Evolutionary conservation across 2,329 filamentous ascomycete genomes (phyloP), one percentile per base, ranked within the genome.

Genomic region (Fragosphaeria purpurea): DNA sequence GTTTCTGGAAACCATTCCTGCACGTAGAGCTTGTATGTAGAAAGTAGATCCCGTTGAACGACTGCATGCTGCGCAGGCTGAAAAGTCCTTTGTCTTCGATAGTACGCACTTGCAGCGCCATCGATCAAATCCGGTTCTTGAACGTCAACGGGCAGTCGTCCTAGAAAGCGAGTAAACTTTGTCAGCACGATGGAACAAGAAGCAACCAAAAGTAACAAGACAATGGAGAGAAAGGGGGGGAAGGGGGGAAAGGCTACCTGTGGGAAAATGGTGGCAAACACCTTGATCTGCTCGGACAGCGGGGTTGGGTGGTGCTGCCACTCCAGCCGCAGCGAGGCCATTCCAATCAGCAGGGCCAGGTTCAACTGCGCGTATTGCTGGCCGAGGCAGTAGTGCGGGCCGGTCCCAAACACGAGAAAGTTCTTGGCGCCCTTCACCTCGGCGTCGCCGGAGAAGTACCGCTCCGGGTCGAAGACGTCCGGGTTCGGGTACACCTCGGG

Each of bases 181-280:
- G 50, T 59, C 46, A 58, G 56, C 44, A 50, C 10, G 22, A 22
- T 3, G 22, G 22, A 22, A 22, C 22, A 22, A 22, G 2, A 22
- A 22, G 22, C 22, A 22, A 22, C 22, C 22, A 22, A 22, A 7
- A 10, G n/a, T 40, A 31, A n/a, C 12, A 32, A 30, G 2, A 41
- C 9, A 42, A 3, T n/a, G 9, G 33, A 46, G 13, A n/a, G 11
- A 32, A 40, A 33, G 34, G 12, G 38, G 35, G 35, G 2, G 11
- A 11, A 37, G 35, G 2, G 7, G 35, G 11, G 11, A 37, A 37
- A 46, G 71, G 83, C 67, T 71, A 94, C 90, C 85, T 86, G 85
- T 51, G 93, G 93, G 77, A 98, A 98, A 60, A 98, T 95, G 33
- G 89, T 96, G 41, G 93, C 93, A 71, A 97, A 98, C 58, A 97